phyloP scores from a whole-genome alignment of 1,139 yeast species.

The Taphrina flavorubra region DNA sequence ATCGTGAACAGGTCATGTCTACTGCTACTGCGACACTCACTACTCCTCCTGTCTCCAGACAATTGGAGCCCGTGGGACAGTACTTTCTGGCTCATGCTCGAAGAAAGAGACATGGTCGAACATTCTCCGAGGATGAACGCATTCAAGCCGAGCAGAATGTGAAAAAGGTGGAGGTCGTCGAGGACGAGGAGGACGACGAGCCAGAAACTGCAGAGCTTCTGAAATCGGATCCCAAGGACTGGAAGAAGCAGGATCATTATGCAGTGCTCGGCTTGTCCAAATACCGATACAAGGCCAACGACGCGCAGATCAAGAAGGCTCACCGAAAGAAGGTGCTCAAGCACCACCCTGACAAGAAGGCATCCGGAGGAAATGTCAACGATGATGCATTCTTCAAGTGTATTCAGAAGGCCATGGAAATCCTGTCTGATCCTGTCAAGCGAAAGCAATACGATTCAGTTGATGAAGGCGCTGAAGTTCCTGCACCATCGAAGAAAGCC shows the following conservation, averaged over 20 bases:
- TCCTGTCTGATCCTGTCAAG: constrained; percentile 80
- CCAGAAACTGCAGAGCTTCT: constrained; percentile 75
- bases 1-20: constrained; percentile 2
- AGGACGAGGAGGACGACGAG: constrained; percentile 75
- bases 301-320: constrained; percentile 92
- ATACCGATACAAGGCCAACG: constrained; percentile 88
- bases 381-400: constrained; percentile 98
- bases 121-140: constrained; percentile 97
- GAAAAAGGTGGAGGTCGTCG: constrained; percentile 73
- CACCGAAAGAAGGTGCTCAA: constrained; percentile 91
- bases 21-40: constrained; percentile 35
- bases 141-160: constrained; percentile 92
- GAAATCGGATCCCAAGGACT: constrained; percentile 92
- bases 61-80: constrained; percentile 92
- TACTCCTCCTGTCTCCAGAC: constrained; percentile 47
- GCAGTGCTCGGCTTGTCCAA: constrained; percentile 94
- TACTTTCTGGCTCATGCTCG: constrained; percentile 95
- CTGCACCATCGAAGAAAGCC: constrained; percentile 66
- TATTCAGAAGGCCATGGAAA: constrained; percentile 94
- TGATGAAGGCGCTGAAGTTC: constrained; percentile 83
- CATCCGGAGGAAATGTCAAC: constrained; percentile 83
- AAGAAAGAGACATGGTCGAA: constrained; percentile 93
- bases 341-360: constrained; percentile 98
- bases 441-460: constrained; percentile 96
- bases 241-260: constrained; percentile 91